Conservation (phyloP, 148 eudicot species). For the Limonium bicolor region DNA sequence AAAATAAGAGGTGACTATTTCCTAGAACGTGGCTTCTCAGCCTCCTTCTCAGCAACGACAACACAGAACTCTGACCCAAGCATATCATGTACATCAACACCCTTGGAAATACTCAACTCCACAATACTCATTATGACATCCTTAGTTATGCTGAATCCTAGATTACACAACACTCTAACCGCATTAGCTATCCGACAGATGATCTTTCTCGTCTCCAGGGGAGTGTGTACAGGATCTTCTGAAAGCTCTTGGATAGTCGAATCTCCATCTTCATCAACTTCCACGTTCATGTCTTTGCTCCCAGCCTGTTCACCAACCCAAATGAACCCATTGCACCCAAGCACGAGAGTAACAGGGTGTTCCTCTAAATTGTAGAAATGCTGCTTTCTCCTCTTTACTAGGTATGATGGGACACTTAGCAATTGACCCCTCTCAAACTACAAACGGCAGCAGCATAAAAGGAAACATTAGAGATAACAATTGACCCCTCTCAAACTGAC, state of each 20-base stretch:
- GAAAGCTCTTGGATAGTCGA: slow-evolving; percentile 14
- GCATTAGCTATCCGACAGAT: slow-evolving; percentile 85
- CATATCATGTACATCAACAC: slow-evolving; percentile 69
- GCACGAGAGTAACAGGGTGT: slow-evolving; percentile 50
- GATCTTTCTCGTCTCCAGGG: slow-evolving; percentile 43
- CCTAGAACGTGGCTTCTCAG: slow-evolving; percentile 44
- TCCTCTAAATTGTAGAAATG: slow-evolving; percentile 69
- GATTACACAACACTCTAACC: slow-evolving; percentile 41
- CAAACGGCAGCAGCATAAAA: no score
- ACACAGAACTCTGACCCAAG: slow-evolving; percentile 88
- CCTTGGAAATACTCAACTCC: slow-evolving; percentile 34
- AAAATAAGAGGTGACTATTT: no score
- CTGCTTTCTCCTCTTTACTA: slow-evolving; percentile 75
- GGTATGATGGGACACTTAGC: slow-evolving; percentile 56
- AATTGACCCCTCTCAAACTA: slow-evolving; percentile 85
- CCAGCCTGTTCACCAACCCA: slow-evolving; percentile 84
- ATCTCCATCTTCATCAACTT: slow-evolving; percentile 22
- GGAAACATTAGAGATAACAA: no score
- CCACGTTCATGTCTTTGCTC: slow-evolving; percentile 43
- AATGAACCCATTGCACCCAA: slow-evolving; percentile 82
- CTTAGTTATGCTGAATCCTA: slow-evolving; percentile 52
- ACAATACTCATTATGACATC: slow-evolving; percentile 45
- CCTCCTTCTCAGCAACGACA: slow-evolving; percentile 74
- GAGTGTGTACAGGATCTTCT: slow-evolving; percentile 31
- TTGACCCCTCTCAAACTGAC: no score